Base-by-base conservation (phyloP, 2,329 filamentous ascomycete species). In the Alternaria arborescens region DNA sequence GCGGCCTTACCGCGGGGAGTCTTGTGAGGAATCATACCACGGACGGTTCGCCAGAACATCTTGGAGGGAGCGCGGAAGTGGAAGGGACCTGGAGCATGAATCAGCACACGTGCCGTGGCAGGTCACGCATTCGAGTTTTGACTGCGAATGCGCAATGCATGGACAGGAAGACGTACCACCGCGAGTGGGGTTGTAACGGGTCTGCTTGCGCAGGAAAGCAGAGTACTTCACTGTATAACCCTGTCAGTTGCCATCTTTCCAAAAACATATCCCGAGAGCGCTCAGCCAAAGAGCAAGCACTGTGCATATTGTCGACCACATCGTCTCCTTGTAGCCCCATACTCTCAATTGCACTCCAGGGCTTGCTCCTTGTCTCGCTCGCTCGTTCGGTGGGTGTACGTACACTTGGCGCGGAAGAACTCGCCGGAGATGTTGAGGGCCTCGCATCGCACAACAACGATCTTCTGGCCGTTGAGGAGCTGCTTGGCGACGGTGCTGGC, bases 351-450 rank as follows among this genome's bases (percentile, higher is more conserved):
- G 48, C 42, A 54, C 41, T 41, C 38, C 68, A 65, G 69, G 59
- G 60, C 62, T 60, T 60, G 65, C 57, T 64, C 61, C 53, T 62
- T 43, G 52, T 58, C 30, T 64, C 61, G 58, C 56, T 62, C 42
- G 57, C 55, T 65, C 54, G 52, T 32, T 61, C 56, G 65, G 61
- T 62, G 62, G 67, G 61, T 64, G 70, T 80, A 97, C 94, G 85
- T 97, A 99, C 95, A 91, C 91, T 99, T 99, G 77, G 94, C 90
- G 84, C 95, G 93, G 92, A 99, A 99, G 92, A 99, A 99, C 88
- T 98, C 95, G 87, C 95, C 95, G 77, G 95, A 99, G 89, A 99
- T 99, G 91, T 99, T 99, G 84, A 99, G 90, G 79, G 93, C 93
- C 87, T 99, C 95, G 86, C 92, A 96, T 88, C 95, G 93, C 83